Percentiles rank a stretch among this genome's conserved stretches.
phyloP scores from a whole-genome alignment of 495 filamentous ascomycete species.

The Ramalina peruviana region DNA sequence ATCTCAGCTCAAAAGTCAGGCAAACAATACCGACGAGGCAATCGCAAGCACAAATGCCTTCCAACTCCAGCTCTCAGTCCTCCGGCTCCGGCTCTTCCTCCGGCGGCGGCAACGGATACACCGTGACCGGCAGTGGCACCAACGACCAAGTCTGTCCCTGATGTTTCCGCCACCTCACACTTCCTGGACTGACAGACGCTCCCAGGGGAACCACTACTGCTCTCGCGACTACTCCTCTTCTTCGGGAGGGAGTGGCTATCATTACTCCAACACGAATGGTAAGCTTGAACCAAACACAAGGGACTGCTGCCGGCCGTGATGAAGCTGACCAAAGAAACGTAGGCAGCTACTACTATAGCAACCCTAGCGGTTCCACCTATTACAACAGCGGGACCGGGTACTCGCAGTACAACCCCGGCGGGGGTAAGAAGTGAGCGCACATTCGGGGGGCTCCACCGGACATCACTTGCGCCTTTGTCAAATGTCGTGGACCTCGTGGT shows the following conservation, averaged over 20 bases:
- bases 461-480: no score
- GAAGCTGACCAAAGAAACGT: background rate
- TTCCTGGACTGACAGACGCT: background rate
- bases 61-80: background rate
- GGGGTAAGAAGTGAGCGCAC: background rate
- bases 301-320: background rate
- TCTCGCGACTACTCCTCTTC: conserved; percentile 28
- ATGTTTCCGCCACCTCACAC: background rate
- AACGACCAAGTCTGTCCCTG: conserved; percentile 28
- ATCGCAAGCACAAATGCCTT: background rate
- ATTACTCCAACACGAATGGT: conserved; percentile 35
- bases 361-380: conserved; percentile 36
- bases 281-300: background rate
- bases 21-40: no score
- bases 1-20: no score
- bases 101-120: conserved; percentile 21
- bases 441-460: no score
- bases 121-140: conserved; percentile 29
- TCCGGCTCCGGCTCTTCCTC: background rate
- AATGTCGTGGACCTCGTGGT: no score
- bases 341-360: conserved; percentile 41
- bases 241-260: conserved; percentile 25
- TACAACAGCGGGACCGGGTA: conserved; percentile 31
- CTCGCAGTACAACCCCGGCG: background rate
- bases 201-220: conserved; percentile 38